These are phyloP conservation scores for Fraxinus cuspidata DNA, from an alignment of 257 asterid genomes.

Conservation along the genomic window DNA sequence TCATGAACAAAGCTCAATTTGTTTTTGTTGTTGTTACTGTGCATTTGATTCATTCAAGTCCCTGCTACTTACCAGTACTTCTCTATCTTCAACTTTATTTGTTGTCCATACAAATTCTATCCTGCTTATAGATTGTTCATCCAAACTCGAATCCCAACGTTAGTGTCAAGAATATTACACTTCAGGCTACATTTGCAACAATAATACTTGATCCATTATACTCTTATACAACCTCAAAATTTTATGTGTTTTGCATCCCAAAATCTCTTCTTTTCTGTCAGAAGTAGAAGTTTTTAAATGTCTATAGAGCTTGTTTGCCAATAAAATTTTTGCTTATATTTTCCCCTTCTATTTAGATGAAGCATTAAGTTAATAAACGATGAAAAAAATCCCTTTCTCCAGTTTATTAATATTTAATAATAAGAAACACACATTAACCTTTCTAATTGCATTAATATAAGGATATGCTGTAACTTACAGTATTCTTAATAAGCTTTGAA, in stretches of 20 bases:
- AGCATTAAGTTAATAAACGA: too few species aligned
- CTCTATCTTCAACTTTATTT: background rate
- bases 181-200: background rate
- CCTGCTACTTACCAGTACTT: background rate
- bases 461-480: too few species aligned
- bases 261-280: background rate
- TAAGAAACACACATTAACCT: too few species aligned
- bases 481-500: background rate
- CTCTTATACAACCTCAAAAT: background rate
- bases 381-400: background rate
- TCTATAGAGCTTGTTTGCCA: background rate
- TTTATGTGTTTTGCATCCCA: background rate
- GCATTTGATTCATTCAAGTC: background rate
- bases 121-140: background rate
- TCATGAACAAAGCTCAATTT: background rate
- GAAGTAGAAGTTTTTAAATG: background rate
- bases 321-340: too few species aligned
- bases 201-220: too few species aligned
- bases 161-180: background rate
- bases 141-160: background rate
- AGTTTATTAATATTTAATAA: background rate
- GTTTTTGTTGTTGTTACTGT: background rate
- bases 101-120: conserved; percentile 1
- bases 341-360: too few species aligned
- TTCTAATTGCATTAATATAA: too few species aligned